Evolutionary conservation across 768 basidiomycete species (phyloP).

Genomic region (Termitomyces sp.): DNA sequence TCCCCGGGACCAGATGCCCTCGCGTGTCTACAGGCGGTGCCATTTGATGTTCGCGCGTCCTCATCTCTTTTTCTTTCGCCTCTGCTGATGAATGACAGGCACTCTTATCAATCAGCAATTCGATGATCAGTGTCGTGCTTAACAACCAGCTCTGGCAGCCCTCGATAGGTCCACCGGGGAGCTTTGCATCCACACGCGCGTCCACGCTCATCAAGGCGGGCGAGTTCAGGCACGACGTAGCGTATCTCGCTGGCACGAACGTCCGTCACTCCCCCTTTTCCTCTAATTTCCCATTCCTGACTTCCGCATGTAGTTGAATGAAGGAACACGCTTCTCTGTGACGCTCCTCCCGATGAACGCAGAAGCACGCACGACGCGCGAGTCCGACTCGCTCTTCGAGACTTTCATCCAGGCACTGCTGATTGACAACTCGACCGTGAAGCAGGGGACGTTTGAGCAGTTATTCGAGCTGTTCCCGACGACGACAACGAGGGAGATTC

Average conservation of each 20-base stretch:
- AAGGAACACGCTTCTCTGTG: constrained; percentile 40
- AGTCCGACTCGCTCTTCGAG: constrained; percentile 40
- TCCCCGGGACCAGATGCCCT: constrained; percentile 40
- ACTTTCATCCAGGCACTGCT: constrained; percentile 42
- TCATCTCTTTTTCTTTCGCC: not conserved
- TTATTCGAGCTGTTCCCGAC: constrained; percentile 37
- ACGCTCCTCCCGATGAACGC: constrained; percentile 42
- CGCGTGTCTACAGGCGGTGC: constrained; percentile 39
- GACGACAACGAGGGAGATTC: constrained; percentile 27
- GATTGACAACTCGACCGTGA: constrained; percentile 47
- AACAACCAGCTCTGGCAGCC: constrained; percentile 58
- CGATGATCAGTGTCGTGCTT: constrained; percentile 38
- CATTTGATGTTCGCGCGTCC: constrained; percentile 31
- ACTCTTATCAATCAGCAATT: constrained; percentile 41
- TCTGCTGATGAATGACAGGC: constrained; percentile 24
- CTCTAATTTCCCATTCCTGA: not conserved
- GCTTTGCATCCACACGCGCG: constrained; percentile 40
- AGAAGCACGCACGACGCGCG: constrained; percentile 26
- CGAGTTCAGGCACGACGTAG: constrained; percentile 43
- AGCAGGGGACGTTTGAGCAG: constrained; percentile 30
- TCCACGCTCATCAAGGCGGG: constrained; percentile 40
- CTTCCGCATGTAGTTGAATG: constrained; percentile 2
- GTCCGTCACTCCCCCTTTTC: constrained; percentile 22
- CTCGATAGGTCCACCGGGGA: constrained; percentile 44
- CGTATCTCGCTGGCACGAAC: constrained; percentile 52